Evolutionary conservation across 163 green algal species (phyloP).

Genomic region (Scenedesmus sp.): DNA sequence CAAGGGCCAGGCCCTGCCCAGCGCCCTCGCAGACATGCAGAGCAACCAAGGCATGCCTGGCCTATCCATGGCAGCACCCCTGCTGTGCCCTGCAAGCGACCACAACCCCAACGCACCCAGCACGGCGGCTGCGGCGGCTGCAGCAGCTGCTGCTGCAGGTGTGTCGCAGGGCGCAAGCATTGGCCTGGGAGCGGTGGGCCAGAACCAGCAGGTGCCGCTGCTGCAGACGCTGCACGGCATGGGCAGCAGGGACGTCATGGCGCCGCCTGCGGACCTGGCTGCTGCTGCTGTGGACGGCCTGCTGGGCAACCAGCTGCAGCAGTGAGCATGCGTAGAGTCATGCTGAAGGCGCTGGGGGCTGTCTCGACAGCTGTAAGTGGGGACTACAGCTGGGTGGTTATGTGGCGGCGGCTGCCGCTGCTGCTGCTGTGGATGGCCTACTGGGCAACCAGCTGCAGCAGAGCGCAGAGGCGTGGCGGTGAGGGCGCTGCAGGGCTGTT

Average conservation of each 20-base stretch:
- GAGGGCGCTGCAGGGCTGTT: not conserved
- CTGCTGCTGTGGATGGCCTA: not conserved
- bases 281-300: slow-evolving; percentile 42
- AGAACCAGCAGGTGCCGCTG: slow-evolving; percentile 41
- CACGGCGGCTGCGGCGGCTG: slow-evolving; percentile 46
- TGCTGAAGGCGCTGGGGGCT: not conserved
- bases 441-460: not conserved
- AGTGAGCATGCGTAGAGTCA: not conserved
- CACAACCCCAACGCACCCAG: slow-evolving; percentile 48
- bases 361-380: no score
- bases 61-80: slow-evolving; percentile 45
- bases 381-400: no score
- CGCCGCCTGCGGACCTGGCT: not conserved
- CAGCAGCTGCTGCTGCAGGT: slow-evolving; percentile 41
- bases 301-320: slow-evolving; percentile 30
- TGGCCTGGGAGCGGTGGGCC: slow-evolving; percentile 29
- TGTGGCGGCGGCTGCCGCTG: slow-evolving; percentile 19
- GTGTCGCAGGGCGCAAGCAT: slow-evolving; percentile 51
- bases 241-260: not conserved
- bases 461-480: not conserved
- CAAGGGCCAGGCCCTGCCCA: slow-evolving; percentile 38
- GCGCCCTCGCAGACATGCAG: slow-evolving; percentile 27
- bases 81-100: slow-evolving; percentile 49
- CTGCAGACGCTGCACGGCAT: slow-evolving; percentile 51
- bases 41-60: slow-evolving; percentile 43